A percentile compares a stretch with the other conserved stretches of the same genome.
Conservation (phyloP, 495 filamentous ascomycete genomes). For the Aspergillus saccharolyticus region DNA sequence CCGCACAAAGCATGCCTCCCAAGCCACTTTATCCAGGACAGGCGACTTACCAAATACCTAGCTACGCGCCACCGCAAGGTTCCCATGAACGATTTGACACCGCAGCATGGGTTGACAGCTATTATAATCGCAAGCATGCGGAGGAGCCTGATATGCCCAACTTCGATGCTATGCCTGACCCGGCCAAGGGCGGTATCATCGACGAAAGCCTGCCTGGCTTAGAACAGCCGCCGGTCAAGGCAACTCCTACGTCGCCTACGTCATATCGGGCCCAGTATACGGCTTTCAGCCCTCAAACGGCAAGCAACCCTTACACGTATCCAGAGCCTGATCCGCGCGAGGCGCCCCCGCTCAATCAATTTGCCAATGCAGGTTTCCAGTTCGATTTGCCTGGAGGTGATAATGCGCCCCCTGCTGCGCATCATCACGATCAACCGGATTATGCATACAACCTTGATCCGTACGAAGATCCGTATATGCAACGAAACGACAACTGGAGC, state of each 20-base stretch:
- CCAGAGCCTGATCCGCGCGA: constrained; percentile 65
- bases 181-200: constrained; percentile 33
- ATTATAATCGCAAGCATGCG: constrained; percentile 29
- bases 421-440: constrained; percentile 28
- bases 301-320: constrained; percentile 45
- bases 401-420: constrained; percentile 21
- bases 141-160: constrained; percentile 62
- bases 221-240: constrained; percentile 26
- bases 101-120: constrained; percentile 38
- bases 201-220: constrained; percentile 51
- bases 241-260: constrained; percentile 17
- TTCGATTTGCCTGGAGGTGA: constrained; percentile 66
- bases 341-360: constrained; percentile 47
- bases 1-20: constrained; percentile 14
- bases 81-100: constrained; percentile 14
- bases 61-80: constrained; percentile 13
- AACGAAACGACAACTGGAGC: constrained; percentile 8
- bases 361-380: constrained; percentile 47
- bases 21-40: constrained; percentile 32
- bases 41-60: constrained; percentile 29
- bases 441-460: constrained; percentile 10
- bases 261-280: constrained; percentile 27
- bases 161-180: constrained; percentile 60
- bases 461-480: constrained; percentile 11
- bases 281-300: constrained; percentile 32